Evolutionary conservation across 1,139 yeast genomes (phyloP).

Genomic region (Geotrichum fermentans): DNA sequence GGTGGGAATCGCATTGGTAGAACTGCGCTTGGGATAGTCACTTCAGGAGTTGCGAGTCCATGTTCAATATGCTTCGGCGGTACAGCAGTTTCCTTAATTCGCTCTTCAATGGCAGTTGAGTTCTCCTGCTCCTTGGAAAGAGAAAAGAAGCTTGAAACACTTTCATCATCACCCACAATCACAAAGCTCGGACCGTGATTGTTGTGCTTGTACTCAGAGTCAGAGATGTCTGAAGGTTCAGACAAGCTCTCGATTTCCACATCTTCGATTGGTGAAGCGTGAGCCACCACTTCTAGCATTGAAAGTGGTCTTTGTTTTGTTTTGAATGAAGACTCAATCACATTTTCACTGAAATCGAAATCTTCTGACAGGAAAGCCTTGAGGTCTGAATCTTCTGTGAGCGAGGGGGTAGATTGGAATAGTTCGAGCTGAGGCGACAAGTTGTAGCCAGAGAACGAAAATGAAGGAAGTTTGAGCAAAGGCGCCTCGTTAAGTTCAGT

Average conservation of each 20-base stretch:
- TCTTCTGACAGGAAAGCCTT: slow-evolving; percentile 11
- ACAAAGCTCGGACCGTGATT: background rate
- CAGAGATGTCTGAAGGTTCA: background rate
- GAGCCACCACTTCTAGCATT: background rate
- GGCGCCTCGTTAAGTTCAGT: background rate
- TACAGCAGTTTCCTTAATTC: background rate
- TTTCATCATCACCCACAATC: background rate
- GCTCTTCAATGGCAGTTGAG: background rate
- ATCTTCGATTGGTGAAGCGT: background rate
- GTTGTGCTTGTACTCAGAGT: background rate
- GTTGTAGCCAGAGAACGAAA: background rate
- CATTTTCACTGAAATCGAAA: background rate
- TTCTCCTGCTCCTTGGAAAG: background rate
- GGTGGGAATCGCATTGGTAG: slow-evolving; percentile 3
- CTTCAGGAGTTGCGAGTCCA: background rate
- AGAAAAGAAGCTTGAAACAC: background rate
- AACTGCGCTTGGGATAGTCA: background rate
- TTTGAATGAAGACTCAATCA: background rate
- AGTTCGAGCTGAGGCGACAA: slow-evolving; percentile 11
- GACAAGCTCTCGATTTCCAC: slow-evolving; percentile 5
- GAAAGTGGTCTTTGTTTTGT: background rate
- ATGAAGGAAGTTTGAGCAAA: background rate
- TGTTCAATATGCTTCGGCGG: background rate
- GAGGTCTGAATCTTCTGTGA: slow-evolving; percentile 18
- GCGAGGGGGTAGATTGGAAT: slow-evolving; percentile 5